A percentile compares a stretch with the other conserved stretches of the same genome.
phyloP scores from a whole-genome alignment of 1,284 basidiomycete genomes.

The Serendipita sp. region DNA sequence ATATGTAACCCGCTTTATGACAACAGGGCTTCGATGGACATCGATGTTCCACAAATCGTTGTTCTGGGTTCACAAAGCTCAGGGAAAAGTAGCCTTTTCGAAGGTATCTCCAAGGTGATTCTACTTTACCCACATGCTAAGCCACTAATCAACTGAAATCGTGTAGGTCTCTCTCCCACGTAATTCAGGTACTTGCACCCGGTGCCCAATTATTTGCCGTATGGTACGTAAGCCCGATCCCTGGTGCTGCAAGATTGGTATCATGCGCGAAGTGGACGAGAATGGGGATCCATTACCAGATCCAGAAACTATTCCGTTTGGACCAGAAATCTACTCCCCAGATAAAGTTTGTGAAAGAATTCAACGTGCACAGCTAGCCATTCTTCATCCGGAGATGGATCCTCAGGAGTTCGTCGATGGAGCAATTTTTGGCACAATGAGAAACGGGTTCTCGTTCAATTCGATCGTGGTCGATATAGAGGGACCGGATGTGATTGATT shows the following conservation, averaged over 20 bases:
- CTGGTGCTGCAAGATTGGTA: neutral
- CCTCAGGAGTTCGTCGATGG: neutral
- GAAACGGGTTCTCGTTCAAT: neutral
- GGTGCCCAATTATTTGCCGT: neutral
- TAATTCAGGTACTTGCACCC: neutral
- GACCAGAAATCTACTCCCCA: neutral
- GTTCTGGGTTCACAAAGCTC: neutral
- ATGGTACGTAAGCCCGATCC: neutral
- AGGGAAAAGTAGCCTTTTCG: slow-evolving; percentile 1
- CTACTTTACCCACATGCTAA: neutral
- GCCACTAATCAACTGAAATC: neutral
- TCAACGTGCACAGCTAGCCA: neutral
- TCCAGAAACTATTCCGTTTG: neutral
- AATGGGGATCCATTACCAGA: neutral
- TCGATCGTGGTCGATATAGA: neutral
- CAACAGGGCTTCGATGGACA: neutral
- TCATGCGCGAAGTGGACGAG: neutral
- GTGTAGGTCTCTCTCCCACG: neutral
- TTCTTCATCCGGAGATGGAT: neutral
- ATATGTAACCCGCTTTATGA: too few relatives aligned
- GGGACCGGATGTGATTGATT: neutral
- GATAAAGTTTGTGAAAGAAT: neutral
- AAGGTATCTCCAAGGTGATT: neutral
- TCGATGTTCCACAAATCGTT: neutral
- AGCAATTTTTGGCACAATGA: neutral